Evolutionary conservation across 208 protist genomes (phyloP).

Genomic region (Acanthamoeba sp.): DNA sequence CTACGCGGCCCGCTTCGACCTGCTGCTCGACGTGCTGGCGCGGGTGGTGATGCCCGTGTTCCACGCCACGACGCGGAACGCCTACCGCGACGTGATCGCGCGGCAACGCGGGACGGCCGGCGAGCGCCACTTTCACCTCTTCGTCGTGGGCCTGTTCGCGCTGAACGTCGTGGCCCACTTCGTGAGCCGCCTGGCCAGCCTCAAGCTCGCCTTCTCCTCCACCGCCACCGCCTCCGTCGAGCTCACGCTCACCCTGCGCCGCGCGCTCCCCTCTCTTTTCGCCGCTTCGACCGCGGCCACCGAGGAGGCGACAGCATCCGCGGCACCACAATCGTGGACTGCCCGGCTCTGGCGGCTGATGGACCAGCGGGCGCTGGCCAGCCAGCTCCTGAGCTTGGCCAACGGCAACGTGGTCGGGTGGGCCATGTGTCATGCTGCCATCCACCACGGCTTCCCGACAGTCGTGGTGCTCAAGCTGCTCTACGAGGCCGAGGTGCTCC

Average conservation of each 20-base stretch:
- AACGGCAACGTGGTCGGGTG: constrained; percentile 16
- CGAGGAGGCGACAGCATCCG: no score
- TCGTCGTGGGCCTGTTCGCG: constrained; percentile 20
- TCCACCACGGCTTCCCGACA: background rate
- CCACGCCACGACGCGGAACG: background rate
- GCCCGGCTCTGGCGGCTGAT: background rate
- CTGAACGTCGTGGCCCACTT: constrained; percentile 13
- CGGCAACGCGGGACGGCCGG: background rate
- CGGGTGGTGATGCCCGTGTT: background rate
- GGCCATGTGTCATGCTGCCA: constrained; percentile 35
- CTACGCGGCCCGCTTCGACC: background rate
- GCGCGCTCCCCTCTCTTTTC: background rate
- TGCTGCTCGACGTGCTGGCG: background rate
- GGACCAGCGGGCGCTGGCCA: background rate
- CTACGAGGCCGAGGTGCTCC: constrained; percentile 31
- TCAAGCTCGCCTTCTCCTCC: background rate
- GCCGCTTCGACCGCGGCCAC: no score
- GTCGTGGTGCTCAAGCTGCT: constrained; percentile 23
- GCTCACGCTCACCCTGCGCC: background rate
- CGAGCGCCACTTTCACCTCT: background rate
- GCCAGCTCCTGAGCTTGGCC: constrained; percentile 17
- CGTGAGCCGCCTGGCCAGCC: background rate
- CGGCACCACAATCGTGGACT: no score
- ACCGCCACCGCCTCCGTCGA: background rate
- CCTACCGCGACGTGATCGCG: background rate